Evolutionary conservation across 2,329 filamentous ascomycete genomes (phyloP), one percentile per base, ranked within the genome.

Genomic region (Camillea tinctor): DNA sequence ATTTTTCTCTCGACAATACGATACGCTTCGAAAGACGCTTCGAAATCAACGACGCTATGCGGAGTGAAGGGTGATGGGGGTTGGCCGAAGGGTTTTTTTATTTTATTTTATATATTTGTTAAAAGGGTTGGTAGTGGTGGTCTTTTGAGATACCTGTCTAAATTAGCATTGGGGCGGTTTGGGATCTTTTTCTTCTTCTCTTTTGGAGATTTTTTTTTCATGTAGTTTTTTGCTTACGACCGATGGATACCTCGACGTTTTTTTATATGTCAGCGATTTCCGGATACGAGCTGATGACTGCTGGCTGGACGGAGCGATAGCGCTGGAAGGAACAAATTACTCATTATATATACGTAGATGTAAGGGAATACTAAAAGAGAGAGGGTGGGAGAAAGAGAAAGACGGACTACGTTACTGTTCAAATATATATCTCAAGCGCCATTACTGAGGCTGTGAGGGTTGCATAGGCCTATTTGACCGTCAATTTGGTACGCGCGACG

Each of bases 161-260:
- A 26, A 62, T 61, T 60, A 58, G 66, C 68, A 70, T 68, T 64
- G 64, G 60, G n/a, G 63, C 60, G 64, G 59, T 56, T 62, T 64
- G 58, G 54, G 64, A n/a, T n/a, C n/a, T n/a, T 61, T 53, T 60
- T 65, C 59, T 64, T 57, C 57, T 57, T 61, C 61, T 53, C 58
- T 53, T 61, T 60, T 65, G 53, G 65, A 68, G 59, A 4, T 7
- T 30, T 30, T 30, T 30, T 30, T 30, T 11, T 30, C 26, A 30
- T 30, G 26, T 65, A 56, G 60, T 64, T 64, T 65, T 57, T 60
- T 67, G 64, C 59, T 68, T 67, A 67, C 61, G 68, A 66, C 62
- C 58, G 58, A 66, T 66, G 68, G 68, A 71, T 71, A 71, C 68
- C 65, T 68, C 64, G 57, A 64, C 62, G 57, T 63, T 68, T 63